A percentile compares a stretch with the other conserved stretches of the same genome.
These are phyloP conservation scores for Beauveria scarabaeidicola DNA, from an alignment of 2,329 filamentous ascomycete genomes.

Conservation along the genomic window DNA sequence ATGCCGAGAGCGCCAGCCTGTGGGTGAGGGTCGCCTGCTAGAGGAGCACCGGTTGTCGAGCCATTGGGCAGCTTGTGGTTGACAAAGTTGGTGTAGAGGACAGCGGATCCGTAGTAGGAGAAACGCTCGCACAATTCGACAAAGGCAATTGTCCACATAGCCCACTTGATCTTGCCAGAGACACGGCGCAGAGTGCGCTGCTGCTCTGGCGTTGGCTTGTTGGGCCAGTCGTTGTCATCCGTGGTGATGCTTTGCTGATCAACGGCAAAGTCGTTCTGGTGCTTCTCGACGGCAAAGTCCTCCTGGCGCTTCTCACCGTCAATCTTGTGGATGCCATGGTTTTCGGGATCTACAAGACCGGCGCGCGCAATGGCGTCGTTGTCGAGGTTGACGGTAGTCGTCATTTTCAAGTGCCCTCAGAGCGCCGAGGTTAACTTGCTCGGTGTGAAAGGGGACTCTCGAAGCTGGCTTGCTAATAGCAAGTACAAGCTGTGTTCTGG, in stretches of 20 bases:
- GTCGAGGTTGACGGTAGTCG: constrained; percentile 27
- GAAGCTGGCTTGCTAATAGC: neutral
- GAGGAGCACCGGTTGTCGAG: constrained; percentile 44
- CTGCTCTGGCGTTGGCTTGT: constrained; percentile 53
- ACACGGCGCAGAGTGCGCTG: constrained; percentile 52
- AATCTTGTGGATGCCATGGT: constrained; percentile 19
- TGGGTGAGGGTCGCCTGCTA: constrained; percentile 16
- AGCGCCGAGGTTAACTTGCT: neutral
- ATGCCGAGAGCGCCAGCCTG: constrained; percentile 46
- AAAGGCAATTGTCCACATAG: constrained; percentile 61
- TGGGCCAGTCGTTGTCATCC: constrained; percentile 25
- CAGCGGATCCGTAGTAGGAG: constrained; percentile 65
- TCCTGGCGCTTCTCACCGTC: constrained; percentile 17
- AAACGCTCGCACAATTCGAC: constrained; percentile 70
- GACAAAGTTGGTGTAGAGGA: constrained; percentile 61
- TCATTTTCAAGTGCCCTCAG: constrained; percentile 21
- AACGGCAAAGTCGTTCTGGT: constrained; percentile 11
- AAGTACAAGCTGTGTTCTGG: neutral
- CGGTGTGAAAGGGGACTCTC: neutral
- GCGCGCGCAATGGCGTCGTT: constrained; percentile 27
- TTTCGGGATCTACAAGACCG: constrained; percentile 29
- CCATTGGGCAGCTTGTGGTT: constrained; percentile 44
- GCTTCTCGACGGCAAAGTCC: constrained; percentile 20
- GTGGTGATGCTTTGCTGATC: constrained; percentile 18
- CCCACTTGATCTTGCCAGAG: constrained; percentile 55